Evolutionary conservation across 148 eudicot species (phyloP), one percentile per base, ranked within the genome.

Genomic region (Selenicereus undatus): DNA sequence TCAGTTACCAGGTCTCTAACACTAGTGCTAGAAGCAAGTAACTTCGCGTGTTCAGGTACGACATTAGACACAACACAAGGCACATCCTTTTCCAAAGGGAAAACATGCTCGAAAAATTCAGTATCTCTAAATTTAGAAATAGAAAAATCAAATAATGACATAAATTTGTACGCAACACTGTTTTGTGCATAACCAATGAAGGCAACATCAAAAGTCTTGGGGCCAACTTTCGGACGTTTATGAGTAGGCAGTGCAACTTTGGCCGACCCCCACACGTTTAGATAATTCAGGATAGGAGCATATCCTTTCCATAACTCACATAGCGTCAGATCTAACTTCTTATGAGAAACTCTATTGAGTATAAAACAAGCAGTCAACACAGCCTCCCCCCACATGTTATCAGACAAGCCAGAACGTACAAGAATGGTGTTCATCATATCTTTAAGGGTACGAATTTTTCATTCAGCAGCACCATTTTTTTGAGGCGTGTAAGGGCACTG

Each of bases 141-240:
- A 30, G 48, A 17, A 1, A 50, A 4, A 79, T 79, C 74, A 79
- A 16, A 30, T 11, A 51, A 50, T 6, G 75, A 5, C 10, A 79
- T 71, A 32, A 79, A 77, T 60, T 48, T 77, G 32, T 77, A 58
- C 17, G 71, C 79, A 58, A 27, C 48, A 77, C 70, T 77, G 35
- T 79, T 54, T 3, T 79, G 52, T 29, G 76, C 76, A 79, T 79
- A 72, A 0, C 82, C 69, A 79, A 79, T 50, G 36, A 54, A 17
- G 71, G 51, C 21, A 79, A 54, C 51, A 51, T 70, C 65, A 79
- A 79, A 48, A 20, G 68, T 71, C 52, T 71, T 52, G 27, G 9
- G 18, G 50, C 50, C 3, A 48, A 1, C 42, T 13, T 10, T 70
- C 35, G 8, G 0, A 22, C 24, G 54, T n/a, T 35, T 48, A 6